phyloP scores from a whole-genome alignment of 106 monocot genomes.

The Allium cepa region DNA sequence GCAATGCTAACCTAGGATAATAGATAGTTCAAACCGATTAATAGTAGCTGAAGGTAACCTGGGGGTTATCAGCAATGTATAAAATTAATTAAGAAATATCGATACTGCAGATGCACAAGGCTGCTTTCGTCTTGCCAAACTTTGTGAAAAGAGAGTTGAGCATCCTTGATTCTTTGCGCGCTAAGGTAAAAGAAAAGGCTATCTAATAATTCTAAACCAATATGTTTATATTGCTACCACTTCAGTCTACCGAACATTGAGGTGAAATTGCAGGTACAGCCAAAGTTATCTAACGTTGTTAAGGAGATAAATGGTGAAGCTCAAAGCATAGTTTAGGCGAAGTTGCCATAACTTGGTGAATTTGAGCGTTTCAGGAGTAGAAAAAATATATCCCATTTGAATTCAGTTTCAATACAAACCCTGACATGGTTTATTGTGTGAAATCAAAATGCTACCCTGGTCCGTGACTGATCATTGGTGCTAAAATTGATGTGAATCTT shows the following conservation, averaged over 20 bases:
- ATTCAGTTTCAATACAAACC: no score
- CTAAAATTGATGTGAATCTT: no score
- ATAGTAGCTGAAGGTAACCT: no score
- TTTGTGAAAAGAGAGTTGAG: constrained; percentile 60
- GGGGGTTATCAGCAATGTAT: no score
- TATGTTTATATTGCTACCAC: background rate
- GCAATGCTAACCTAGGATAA: no score
- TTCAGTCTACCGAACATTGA: background rate
- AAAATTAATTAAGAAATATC: background rate
- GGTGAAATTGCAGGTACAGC: background rate
- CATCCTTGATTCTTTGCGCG: constrained; percentile 8
- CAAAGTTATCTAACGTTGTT: background rate
- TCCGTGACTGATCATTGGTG: no score
- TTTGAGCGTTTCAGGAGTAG: no score
- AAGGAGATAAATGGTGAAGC: background rate
- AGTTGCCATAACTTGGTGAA: no score
- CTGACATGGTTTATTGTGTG: no score
- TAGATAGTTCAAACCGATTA: no score
- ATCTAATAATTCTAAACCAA: background rate
- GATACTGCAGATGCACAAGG: constrained; percentile 60
- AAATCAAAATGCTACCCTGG: no score
- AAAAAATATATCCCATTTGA: no score
- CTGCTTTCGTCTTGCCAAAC: constrained; percentile 76
- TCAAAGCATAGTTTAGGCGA: background rate
- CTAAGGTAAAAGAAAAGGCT: background rate